Percentiles rank a stretch among this genome's conserved stretches.
Conservation (phyloP, 108 stramenopile species). For the Chaetoceros muelleri region DNA sequence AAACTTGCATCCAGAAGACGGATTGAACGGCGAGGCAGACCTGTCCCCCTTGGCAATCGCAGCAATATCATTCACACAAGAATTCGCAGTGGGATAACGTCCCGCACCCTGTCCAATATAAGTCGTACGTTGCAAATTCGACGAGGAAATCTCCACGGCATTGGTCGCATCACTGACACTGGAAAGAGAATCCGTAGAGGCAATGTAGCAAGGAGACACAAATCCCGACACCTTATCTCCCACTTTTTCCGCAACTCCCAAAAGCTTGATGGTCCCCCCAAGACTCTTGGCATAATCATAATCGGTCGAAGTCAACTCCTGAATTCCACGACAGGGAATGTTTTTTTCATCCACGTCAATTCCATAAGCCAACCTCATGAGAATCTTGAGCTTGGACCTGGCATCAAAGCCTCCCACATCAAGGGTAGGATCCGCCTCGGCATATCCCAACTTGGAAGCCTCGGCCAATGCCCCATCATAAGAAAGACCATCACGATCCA, state of each 20-base stretch:
- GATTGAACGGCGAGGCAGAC: slow-evolving; percentile 63
- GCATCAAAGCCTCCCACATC: slow-evolving; percentile 90
- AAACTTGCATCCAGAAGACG: slow-evolving; percentile 30
- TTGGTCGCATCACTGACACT: slow-evolving; percentile 76
- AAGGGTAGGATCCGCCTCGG: slow-evolving; percentile 92
- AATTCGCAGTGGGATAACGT: slow-evolving; percentile 83
- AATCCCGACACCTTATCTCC: slow-evolving; percentile 61
- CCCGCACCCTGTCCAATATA: slow-evolving; percentile 87
- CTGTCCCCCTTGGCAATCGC: slow-evolving; percentile 68
- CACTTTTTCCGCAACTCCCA: slow-evolving; percentile 62
- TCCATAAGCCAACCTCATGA: slow-evolving; percentile 80
- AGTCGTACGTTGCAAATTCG: slow-evolving; percentile 57
- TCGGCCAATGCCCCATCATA: slow-evolving; percentile 87
- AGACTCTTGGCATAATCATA: slow-evolving; percentile 87
- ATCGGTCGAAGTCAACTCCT: slow-evolving; percentile 73
- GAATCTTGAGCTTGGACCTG: slow-evolving; percentile 76
- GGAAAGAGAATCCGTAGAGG: slow-evolving; percentile 57
- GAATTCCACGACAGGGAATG: slow-evolving; percentile 78
- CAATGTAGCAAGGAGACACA: slow-evolving; percentile 74
- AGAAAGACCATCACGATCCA: slow-evolving; percentile 84
- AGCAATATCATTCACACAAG: slow-evolving; percentile 78
- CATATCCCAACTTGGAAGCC: slow-evolving; percentile 82
- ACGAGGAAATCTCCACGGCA: slow-evolving; percentile 69
- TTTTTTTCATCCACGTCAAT: slow-evolving; percentile 75
- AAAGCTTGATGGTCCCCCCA: slow-evolving; percentile 81